Base-by-base conservation (phyloP, 2,329 filamentous ascomycete genomes). In the Colletotrichum sp. region DNA sequence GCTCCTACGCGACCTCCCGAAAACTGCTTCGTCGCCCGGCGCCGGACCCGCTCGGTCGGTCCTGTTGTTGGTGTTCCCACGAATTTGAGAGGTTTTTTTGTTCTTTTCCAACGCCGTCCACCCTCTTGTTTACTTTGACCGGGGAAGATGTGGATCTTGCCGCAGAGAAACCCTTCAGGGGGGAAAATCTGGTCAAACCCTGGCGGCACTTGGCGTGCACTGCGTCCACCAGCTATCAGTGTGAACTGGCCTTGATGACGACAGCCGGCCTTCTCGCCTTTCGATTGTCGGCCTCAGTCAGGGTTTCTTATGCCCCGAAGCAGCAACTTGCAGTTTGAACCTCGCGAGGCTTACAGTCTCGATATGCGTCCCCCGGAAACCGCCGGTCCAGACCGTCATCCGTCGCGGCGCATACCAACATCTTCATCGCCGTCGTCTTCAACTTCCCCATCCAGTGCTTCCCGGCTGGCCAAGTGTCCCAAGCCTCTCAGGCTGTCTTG, bases 11-110 rank as follows among this genome's bases (percentile, higher is more conserved):
- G 43, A 75, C 73, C 70, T 65, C 73, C 70, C 70, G 69, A 65
- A 75, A 73, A 75, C 48, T 73, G 58, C 64, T 56, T 72, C 55
- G 64, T 73, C 61, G 70, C 34, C 73, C 73, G 69, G 73, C 56
- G 70, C 73, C 70, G 64, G 73, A 65, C 73, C 73, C 70, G 73
- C 73, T 73, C 64, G 13, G 26, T 73, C 73, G 73, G 73, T 38
- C 55, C 32, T 30, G 30, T 26, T 56, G 21, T 48, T 48, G 38
- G 30, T 18, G 28, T 43, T 71, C 30, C 61, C 36, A 52, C 21
- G 66, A 55, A 64, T 68, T 21, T 67, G 70, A 73, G 73, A 34
- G 64, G 73, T 58, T 58, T 71, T 68, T 9, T 56, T 34, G 15
- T 30, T 6, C 32, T 36, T 28, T 48, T 48, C 38, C 38, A 21